phyloP scores from a whole-genome alignment of 768 basidiomycete species.

The Psilocybe tampanensis region DNA sequence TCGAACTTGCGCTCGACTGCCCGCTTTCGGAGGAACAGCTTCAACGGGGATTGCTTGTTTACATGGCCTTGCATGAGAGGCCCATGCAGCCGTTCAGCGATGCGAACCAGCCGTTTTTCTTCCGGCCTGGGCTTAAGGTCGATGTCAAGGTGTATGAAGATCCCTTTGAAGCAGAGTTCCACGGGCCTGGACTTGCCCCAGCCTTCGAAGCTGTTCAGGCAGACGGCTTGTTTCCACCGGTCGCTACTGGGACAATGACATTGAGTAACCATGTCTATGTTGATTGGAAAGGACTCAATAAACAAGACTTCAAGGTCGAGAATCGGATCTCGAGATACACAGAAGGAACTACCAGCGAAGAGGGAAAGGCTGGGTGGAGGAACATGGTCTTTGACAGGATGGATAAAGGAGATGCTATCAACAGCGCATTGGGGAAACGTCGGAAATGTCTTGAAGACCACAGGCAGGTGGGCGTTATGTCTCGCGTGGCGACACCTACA shows the following conservation, averaged over 20 bases:
- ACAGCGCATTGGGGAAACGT: not conserved
- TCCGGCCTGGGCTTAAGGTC: not conserved
- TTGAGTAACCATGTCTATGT: not conserved
- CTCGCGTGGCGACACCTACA: not conserved
- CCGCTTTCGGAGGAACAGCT: not conserved
- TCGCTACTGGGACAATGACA: not conserved
- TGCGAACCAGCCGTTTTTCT: slow-evolving; percentile 3
- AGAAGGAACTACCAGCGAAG: not conserved
- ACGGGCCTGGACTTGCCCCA: slow-evolving; percentile 2
- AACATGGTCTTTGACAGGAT: slow-evolving; percentile 2
- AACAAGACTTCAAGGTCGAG: slow-evolving; percentile 4
- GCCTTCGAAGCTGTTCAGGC: not conserved
- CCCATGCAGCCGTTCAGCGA: slow-evolving; percentile 12
- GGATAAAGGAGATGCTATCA: not conserved
- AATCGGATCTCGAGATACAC: not conserved
- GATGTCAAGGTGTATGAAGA: slow-evolving; percentile 1
- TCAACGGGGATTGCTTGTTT: not conserved
- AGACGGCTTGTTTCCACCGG: not conserved
- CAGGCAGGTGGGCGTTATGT: not conserved
- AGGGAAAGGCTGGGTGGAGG: slow-evolving; percentile 4
- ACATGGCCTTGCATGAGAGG: slow-evolving; percentile 2
- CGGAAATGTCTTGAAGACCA: not conserved
- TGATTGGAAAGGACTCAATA: slow-evolving; percentile 3
- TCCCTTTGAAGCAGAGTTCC: not conserved
- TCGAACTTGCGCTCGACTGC: not conserved